These are phyloP conservation scores for Dryas alaskensis DNA, from an alignment of 306 rosid species.

Conservation along the genomic window DNA sequence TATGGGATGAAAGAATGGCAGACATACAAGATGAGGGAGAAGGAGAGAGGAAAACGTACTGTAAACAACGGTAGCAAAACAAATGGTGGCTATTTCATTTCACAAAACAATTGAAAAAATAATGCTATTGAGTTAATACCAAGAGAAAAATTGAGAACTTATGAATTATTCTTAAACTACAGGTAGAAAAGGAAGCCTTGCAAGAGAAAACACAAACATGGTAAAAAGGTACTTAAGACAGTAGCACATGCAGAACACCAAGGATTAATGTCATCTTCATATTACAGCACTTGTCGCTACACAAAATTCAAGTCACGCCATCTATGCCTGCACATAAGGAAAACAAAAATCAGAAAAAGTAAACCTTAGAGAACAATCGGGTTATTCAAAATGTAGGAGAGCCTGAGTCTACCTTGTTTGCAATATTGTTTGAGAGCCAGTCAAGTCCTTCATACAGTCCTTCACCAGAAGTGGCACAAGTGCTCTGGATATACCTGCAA, in stretches of 20 bases:
- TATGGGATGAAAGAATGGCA: too few species aligned
- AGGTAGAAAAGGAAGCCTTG: slow-evolving; percentile 19
- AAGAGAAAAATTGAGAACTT: slow-evolving; percentile 12
- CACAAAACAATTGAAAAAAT: slow-evolving; percentile 17
- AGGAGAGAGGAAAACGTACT: too few species aligned
- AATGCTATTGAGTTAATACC: slow-evolving; percentile 26
- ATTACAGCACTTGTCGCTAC: slow-evolving; percentile 21
- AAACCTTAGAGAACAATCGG: not conserved
- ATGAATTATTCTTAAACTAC: slow-evolving; percentile 44
- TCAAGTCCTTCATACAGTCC: slow-evolving; percentile 87
- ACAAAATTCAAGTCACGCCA: slow-evolving; percentile 21
- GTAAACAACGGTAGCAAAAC: not conserved
- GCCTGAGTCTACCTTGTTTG: slow-evolving; percentile 53
- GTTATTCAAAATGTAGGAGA: not conserved
- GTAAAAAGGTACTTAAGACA: slow-evolving; percentile 28
- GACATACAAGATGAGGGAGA: not conserved
- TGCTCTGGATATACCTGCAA: slow-evolving; percentile 86
- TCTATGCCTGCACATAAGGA: slow-evolving; percentile 51
- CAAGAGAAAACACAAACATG: slow-evolving; percentile 36
- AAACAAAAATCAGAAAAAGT: slow-evolving; percentile 1
- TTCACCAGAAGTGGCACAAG: slow-evolving; percentile 86
- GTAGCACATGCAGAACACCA: slow-evolving; percentile 30
- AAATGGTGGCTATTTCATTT: slow-evolving; percentile 2
- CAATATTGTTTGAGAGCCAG: slow-evolving; percentile 86
- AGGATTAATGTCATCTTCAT: slow-evolving; percentile 24